phyloP scores from a whole-genome alignment of 495 filamentous ascomycete genomes.

The Xylaria venustula region DNA sequence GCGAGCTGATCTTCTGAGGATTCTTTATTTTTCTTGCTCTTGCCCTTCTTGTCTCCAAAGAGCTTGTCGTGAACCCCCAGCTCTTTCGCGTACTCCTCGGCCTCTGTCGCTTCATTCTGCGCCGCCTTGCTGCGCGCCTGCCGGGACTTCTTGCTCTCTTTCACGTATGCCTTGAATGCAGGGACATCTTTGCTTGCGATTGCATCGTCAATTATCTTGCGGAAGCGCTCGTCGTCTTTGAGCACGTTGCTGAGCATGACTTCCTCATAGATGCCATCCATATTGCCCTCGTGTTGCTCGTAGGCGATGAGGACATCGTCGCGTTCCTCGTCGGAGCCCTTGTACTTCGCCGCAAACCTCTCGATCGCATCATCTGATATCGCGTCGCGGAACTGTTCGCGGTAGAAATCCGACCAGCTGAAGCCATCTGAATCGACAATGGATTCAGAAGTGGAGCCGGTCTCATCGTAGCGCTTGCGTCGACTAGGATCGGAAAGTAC shows the following conservation, averaged over 20 bases:
- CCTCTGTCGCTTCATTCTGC: slow-evolving; percentile 66
- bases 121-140: slow-evolving; percentile 63
- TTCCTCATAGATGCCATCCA: slow-evolving; percentile 71
- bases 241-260: slow-evolving; percentile 84
- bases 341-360: slow-evolving; percentile 71
- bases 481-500: slow-evolving; percentile 79
- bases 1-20: slow-evolving; percentile 39
- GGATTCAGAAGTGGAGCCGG: slow-evolving; percentile 80
- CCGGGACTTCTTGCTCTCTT: slow-evolving; percentile 65
- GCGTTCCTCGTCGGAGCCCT: slow-evolving; percentile 82
- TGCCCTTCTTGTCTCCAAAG: slow-evolving; percentile 38
- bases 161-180: slow-evolving; percentile 63
- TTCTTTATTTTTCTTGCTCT: slow-evolving; percentile 40
- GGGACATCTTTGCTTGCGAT: slow-evolving; percentile 66
- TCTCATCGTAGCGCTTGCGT: slow-evolving; percentile 81
- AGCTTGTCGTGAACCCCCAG: slow-evolving; percentile 63
- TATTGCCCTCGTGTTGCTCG: slow-evolving; percentile 62
- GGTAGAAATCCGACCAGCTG: slow-evolving; percentile 86
- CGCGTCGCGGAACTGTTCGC: slow-evolving; percentile 70
- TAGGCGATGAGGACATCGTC: slow-evolving; percentile 76
- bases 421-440: slow-evolving; percentile 72
- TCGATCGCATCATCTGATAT: slow-evolving; percentile 68
- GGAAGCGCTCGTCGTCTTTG: slow-evolving; percentile 85
- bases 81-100: slow-evolving; percentile 68
- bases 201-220: slow-evolving; percentile 75